A percentile compares a stretch with the other conserved stretches of the same genome.
These are phyloP conservation scores for Corrigiola litoralis DNA, from an alignment of 179 eudicot species.

Conservation along the genomic window DNA sequence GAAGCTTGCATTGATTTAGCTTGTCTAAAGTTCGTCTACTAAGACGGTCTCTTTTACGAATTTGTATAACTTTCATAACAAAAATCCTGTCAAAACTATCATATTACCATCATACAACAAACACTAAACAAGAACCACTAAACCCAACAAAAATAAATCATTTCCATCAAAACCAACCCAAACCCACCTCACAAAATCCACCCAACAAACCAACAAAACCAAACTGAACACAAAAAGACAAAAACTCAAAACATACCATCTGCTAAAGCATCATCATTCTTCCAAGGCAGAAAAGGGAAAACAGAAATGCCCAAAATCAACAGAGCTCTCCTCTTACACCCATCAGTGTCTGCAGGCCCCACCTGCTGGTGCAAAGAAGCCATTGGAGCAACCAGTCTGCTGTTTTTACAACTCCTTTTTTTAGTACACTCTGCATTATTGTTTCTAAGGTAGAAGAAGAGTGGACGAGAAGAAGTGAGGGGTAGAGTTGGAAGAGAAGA, in stretches of 20 bases:
- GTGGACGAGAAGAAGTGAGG: constrained; percentile 39
- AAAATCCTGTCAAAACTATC: background rate
- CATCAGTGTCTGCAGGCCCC: constrained; percentile 19
- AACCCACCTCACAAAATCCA: constrained; percentile 19
- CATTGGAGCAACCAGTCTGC: constrained; percentile 21
- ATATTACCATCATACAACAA: background rate
- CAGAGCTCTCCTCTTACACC: constrained; percentile 46
- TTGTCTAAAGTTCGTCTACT: too few species aligned
- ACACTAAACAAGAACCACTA: background rate
- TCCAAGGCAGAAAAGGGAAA: constrained; percentile 50
- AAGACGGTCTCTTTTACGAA: too few species aligned
- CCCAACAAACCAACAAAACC: background rate
- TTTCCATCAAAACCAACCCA: background rate
- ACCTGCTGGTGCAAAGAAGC: constrained; percentile 21
- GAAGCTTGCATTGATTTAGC: too few species aligned
- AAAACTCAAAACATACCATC: constrained; percentile 27
- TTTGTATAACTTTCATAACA: too few species aligned
- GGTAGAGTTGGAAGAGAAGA: constrained; percentile 22
- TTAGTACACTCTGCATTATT: constrained; percentile 25
- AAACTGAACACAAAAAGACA: background rate
- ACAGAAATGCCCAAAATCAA: constrained; percentile 58
- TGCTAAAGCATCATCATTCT: constrained; percentile 32
- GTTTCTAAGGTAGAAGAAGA: constrained; percentile 31
- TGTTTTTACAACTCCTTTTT: constrained; percentile 18
- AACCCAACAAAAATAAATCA: background rate